Percentiles rank a stretch among this genome's conserved stretches.
phyloP scores from a whole-genome alignment of 169 alveolate species.

The Gregarina niphandrodes region DNA sequence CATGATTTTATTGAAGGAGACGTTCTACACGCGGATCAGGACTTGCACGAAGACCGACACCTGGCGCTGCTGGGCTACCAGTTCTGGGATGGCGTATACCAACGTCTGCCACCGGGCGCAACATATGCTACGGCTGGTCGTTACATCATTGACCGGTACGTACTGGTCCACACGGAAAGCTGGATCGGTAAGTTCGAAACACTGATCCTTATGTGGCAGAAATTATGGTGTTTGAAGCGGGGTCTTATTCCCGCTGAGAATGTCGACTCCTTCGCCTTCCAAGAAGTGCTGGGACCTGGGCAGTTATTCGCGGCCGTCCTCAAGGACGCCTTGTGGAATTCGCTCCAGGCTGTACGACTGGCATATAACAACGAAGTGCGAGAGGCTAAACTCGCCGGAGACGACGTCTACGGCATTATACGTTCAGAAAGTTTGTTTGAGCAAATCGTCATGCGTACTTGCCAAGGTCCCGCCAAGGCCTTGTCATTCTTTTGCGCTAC shows the following conservation, averaged over 20 bases:
- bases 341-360: neutral
- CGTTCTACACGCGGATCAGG: constrained; percentile 40
- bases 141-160: constrained; percentile 59
- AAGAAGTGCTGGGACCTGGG: constrained; percentile 49
- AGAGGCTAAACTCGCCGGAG: constrained; percentile 12
- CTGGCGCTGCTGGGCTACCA: constrained; percentile 43
- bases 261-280: constrained; percentile 50
- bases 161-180: constrained; percentile 67
- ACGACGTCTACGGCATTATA: neutral
- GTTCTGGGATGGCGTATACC: constrained; percentile 38
- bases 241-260: constrained; percentile 53
- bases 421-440: neutral
- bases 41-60: constrained; percentile 43
- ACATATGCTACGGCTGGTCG: constrained; percentile 77
- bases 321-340: constrained; percentile 15
- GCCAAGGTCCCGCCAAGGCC: constrained; percentile 4
- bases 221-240: constrained; percentile 61
- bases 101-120: constrained; percentile 54
- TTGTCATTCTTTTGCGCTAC: constrained; percentile 68
- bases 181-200: constrained; percentile 74
- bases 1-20: constrained; percentile 30
- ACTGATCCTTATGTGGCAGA: constrained; percentile 71
- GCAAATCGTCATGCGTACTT: neutral
- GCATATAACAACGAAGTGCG: neutral
- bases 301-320: constrained; percentile 39